Conservation (phyloP, 352 stramenopile genomes). For the Globisporangium paddicum region DNA sequence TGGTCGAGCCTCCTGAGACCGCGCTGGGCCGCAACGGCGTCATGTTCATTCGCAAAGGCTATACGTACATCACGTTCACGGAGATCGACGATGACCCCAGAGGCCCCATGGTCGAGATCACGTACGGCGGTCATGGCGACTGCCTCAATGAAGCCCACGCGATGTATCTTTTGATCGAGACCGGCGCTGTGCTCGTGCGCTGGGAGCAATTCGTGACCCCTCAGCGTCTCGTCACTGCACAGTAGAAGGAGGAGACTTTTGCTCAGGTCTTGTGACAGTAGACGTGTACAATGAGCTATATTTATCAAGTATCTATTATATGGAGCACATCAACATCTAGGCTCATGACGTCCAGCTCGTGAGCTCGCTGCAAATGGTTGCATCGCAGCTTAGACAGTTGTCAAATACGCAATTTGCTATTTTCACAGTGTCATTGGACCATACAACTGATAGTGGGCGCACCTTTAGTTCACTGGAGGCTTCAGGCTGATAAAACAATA, state of each 20-base stretch:
- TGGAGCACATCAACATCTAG: too few species aligned
- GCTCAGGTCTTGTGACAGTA: neutral
- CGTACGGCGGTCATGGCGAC: slow-evolving; percentile 32
- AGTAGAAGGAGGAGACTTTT: neutral
- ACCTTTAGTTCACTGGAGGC: too few species aligned
- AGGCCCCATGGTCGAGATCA: slow-evolving; percentile 31
- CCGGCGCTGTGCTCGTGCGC: slow-evolving; percentile 32
- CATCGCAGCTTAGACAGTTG: too few species aligned
- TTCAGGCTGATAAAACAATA: too few species aligned
- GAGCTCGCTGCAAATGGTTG: too few species aligned
- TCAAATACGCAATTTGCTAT: too few species aligned
- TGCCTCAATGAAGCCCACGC: slow-evolving; percentile 30
- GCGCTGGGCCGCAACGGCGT: slow-evolving; percentile 25
- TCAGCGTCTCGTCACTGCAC: slow-evolving; percentile 22
- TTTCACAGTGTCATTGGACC: too few species aligned
- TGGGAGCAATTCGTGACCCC: slow-evolving; percentile 38
- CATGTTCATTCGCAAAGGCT: slow-evolving; percentile 32
- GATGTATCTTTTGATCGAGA: slow-evolving; percentile 36
- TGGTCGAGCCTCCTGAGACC: slow-evolving; percentile 25
- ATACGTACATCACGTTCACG: slow-evolving; percentile 40
- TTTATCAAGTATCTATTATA: neutral
- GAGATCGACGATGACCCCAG: slow-evolving; percentile 2
- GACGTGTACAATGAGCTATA: neutral
- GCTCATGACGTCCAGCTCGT: too few species aligned
- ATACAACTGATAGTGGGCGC: too few species aligned